A percentile compares a stretch with the other conserved stretches of the same genome.
phyloP scores from a whole-genome alignment of 352 stramenopile genomes.

The Thalassiosira ordinaria region DNA sequence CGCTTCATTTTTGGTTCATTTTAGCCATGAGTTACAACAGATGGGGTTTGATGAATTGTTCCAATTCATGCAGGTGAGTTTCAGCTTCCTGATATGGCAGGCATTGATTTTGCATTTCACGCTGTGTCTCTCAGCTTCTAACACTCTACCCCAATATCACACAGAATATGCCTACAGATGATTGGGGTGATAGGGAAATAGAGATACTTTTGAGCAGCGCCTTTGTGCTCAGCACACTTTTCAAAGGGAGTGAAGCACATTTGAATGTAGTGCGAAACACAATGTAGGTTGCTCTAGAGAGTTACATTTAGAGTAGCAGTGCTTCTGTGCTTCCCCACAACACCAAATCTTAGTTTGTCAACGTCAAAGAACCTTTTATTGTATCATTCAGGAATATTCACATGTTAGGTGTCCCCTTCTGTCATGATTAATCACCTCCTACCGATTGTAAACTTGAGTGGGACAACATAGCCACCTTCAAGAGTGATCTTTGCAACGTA shows the following conservation, averaged over 20 bases:
- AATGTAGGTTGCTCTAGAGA: background rate
- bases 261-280: slow-evolving; percentile 61
- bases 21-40: slow-evolving; percentile 92
- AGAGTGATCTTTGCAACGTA: slow-evolving; percentile 80
- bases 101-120: too few relatives aligned
- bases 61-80: slow-evolving; percentile 82
- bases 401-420: too few relatives aligned
- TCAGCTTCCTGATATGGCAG: too few relatives aligned
- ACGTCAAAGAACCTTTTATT: too few relatives aligned
- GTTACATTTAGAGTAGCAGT: background rate
- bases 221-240: slow-evolving; percentile 81
- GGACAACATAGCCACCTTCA: slow-evolving; percentile 65
- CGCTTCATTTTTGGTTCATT: slow-evolving; percentile 97
- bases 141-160: too few relatives aligned
- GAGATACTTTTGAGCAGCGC: slow-evolving; percentile 97
- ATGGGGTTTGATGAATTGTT: slow-evolving; percentile 98
- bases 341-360: too few relatives aligned
- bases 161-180: slow-evolving; percentile 94
- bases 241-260: slow-evolving; percentile 82
- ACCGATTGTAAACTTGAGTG: slow-evolving; percentile 66
- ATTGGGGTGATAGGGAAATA: slow-evolving; percentile 97
- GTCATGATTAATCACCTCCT: too few relatives aligned
- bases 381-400: too few relatives aligned
- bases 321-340: background rate
- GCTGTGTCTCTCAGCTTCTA: too few relatives aligned